Evolutionary conservation across 208 protist genomes (phyloP).

Genomic region (Leishmania tropica): DNA sequence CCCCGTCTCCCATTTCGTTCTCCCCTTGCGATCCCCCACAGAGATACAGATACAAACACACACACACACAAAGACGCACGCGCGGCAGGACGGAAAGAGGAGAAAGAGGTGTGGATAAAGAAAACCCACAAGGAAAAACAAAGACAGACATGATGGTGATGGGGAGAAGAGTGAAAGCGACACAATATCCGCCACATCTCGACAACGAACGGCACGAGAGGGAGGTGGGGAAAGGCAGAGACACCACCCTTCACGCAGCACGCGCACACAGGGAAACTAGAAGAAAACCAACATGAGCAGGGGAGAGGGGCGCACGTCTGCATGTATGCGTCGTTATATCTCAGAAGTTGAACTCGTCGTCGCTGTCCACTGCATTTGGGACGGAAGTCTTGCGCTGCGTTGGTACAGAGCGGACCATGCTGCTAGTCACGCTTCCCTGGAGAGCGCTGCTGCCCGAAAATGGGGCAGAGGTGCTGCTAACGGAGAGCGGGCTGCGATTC

Average conservation of each 20-base stretch:
- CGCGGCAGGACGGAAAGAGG: background rate
- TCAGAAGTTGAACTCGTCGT: conserved; percentile 91
- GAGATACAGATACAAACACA: background rate
- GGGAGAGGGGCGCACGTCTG: background rate
- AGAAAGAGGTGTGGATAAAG: conserved; percentile 3
- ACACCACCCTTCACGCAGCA: background rate
- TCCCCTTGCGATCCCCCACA: background rate
- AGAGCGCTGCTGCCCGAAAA: conserved; percentile 28
- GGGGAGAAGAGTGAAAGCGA: background rate
- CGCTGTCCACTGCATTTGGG: conserved; percentile 41
- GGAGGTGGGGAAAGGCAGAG: background rate
- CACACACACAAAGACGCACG: background rate
- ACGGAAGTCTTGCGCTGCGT: conserved; percentile 33
- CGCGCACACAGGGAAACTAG: background rate
- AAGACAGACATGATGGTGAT: conserved; percentile 4
- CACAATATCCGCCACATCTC: background rate
- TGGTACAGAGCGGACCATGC: conserved; percentile 31
- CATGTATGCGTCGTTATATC: background rate
- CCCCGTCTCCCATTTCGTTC: background rate
- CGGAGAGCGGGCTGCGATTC: conserved; percentile 52
- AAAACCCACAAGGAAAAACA: conserved; percentile 20
- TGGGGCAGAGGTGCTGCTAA: conserved; percentile 21
- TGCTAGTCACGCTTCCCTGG: conserved; percentile 26
- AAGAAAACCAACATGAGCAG: conserved; percentile 19
- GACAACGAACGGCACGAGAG: background rate